These are phyloP conservation scores for Botrytis byssoidea DNA, from an alignment of 2,329 filamentous ascomycete species.

Conservation along the genomic window DNA sequence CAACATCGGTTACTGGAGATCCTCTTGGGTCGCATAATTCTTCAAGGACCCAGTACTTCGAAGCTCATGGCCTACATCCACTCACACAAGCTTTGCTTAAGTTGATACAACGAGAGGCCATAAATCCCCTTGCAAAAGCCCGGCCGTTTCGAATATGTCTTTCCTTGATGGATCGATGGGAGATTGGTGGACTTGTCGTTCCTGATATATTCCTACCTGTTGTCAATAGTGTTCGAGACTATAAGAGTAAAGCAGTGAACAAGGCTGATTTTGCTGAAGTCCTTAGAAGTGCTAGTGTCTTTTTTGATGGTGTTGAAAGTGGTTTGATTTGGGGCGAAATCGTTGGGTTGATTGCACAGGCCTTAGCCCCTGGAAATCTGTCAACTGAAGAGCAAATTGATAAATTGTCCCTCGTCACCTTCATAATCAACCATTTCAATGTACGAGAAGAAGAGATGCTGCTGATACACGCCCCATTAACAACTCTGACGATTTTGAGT, in stretches of 20 bases:
- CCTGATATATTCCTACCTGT: slow-evolving; percentile 86
- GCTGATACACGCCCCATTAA: slow-evolving; percentile 76
- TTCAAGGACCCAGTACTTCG: slow-evolving; percentile 77
- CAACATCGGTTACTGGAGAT: slow-evolving; percentile 36
- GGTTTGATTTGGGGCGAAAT: slow-evolving; percentile 88
- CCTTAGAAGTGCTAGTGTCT: slow-evolving; percentile 86
- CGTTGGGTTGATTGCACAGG: slow-evolving; percentile 62
- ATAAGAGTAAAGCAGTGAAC: slow-evolving; percentile 62
- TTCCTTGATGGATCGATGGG: slow-evolving; percentile 97
- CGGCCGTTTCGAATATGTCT: slow-evolving; percentile 88
- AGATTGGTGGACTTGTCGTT: slow-evolving; percentile 87
- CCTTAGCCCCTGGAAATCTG: slow-evolving; percentile 51
- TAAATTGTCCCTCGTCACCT: slow-evolving; percentile 72
- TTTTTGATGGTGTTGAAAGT: slow-evolving; percentile 97
- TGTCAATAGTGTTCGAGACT: slow-evolving; percentile 74
- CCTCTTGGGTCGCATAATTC: slow-evolving; percentile 36
- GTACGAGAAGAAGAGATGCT: slow-evolving; percentile 96
- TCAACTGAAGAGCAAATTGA: slow-evolving; percentile 48
- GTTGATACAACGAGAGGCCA: slow-evolving; percentile 63
- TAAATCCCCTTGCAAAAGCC: slow-evolving; percentile 65
- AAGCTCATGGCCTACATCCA: slow-evolving; percentile 71
- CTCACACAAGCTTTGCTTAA: slow-evolving; percentile 72
- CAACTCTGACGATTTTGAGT: slow-evolving; percentile 59
- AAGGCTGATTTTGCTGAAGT: slow-evolving; percentile 80
- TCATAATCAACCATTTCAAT: slow-evolving; percentile 86